A percentile compares a stretch with the other conserved stretches of the same genome.
phyloP scores from a whole-genome alignment of 2,329 filamentous ascomycete species.

The Cyphellophora attinorum region DNA sequence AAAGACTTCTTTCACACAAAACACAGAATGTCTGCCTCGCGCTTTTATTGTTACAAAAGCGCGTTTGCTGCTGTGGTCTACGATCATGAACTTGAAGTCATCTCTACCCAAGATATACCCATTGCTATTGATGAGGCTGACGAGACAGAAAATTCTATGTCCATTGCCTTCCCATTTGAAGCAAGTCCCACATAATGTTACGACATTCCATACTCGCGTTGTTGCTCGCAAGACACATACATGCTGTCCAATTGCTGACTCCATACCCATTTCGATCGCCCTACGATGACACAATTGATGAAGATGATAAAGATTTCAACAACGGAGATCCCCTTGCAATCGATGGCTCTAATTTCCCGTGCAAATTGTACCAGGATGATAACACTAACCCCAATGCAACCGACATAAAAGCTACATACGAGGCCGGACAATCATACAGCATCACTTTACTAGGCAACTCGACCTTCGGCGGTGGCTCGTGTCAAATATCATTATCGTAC shows the following conservation, averaged over 20 bases:
- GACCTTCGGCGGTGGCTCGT: slow-evolving; percentile 61
- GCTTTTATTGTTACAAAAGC: too few relatives aligned
- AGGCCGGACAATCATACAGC: slow-evolving; percentile 52
- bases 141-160: too few relatives aligned
- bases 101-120: too few relatives aligned
- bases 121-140: too few relatives aligned
- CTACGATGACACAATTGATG: slow-evolving; percentile 34
- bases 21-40: too few relatives aligned
- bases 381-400: slow-evolving; percentile 33
- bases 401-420: slow-evolving; percentile 50
- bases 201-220: too few relatives aligned
- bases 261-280: slow-evolving; percentile 46
- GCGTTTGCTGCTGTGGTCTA: too few relatives aligned
- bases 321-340: slow-evolving; percentile 58
- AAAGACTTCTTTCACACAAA: too few relatives aligned
- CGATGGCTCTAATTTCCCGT: slow-evolving; percentile 60
- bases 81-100: too few relatives aligned
- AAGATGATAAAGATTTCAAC: slow-evolving; percentile 53
- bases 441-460: slow-evolving; percentile 56
- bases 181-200: too few relatives aligned
- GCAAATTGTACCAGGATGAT: slow-evolving; percentile 55
- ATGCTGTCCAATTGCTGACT: slow-evolving; percentile 47
- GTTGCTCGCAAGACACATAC: too few relatives aligned
- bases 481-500: slow-evolving; percentile 66
- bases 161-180: too few relatives aligned